Evolutionary conservation across 208 protist genomes (phyloP).

Genomic region (Leishmania tarentolae): DNA sequence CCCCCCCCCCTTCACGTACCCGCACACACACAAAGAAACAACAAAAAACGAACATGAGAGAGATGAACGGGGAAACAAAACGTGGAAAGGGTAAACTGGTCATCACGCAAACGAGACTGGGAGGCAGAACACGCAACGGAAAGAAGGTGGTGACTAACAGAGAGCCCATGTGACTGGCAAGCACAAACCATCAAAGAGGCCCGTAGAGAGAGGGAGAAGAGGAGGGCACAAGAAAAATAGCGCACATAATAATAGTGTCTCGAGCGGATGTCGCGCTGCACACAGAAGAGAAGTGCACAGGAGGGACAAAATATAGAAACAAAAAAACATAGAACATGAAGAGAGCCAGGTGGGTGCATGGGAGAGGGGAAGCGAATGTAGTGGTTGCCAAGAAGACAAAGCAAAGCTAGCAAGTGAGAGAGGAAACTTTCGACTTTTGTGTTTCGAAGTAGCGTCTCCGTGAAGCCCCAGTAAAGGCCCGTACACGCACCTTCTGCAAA

Average conservation of each 20-base stretch:
- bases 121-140: background rate
- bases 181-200: background rate
- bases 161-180: background rate
- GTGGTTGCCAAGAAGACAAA: background rate
- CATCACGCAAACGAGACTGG: background rate
- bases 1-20: background rate
- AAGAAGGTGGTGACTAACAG: background rate
- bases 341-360: background rate
- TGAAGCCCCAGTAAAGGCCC: background rate
- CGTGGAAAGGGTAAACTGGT: background rate
- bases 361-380: background rate
- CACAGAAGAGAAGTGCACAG: background rate
- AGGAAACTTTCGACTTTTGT: background rate
- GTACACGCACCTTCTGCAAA: constrained; percentile 13
- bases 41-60: background rate
- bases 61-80: constrained; percentile 19
- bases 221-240: background rate
- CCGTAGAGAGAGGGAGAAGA: background rate
- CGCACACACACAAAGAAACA: background rate
- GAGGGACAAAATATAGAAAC: background rate
- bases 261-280: background rate
- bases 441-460: background rate
- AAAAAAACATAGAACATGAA: background rate
- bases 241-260: background rate
- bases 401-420: background rate